A percentile compares a stretch with the other conserved stretches of the same genome.
Conservation (phyloP, 192 early-diverging fungal species). For the Rhizophagus clarus region DNA sequence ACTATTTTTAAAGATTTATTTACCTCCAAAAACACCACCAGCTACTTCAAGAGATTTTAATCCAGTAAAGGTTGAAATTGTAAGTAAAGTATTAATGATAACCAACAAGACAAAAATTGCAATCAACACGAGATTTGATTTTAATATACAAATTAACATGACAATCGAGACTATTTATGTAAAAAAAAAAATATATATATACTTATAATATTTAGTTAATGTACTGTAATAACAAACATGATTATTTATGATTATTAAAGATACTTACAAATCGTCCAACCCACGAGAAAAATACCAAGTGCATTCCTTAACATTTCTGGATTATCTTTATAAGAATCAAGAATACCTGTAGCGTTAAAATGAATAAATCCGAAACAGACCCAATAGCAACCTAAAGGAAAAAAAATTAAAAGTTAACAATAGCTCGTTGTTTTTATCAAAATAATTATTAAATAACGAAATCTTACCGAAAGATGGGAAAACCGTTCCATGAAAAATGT, state of each 20-base stretch:
- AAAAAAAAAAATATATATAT: background rate
- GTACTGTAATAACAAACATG: background rate
- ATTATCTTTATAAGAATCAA: slow-evolving; percentile 42
- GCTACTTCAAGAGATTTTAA: slow-evolving; percentile 16
- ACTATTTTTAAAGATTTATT: background rate
- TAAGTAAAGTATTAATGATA: slow-evolving; percentile 68
- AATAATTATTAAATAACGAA: background rate
- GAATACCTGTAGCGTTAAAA: slow-evolving; percentile 58
- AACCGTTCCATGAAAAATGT: slow-evolving; percentile 80
- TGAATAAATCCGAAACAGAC: slow-evolving; percentile 61
- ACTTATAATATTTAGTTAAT: too few relatives aligned
- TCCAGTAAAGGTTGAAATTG: slow-evolving; percentile 62
- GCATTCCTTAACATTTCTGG: slow-evolving; percentile 39
- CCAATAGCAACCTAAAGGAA: slow-evolving; percentile 62
- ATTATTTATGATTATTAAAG: background rate
- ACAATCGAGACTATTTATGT: slow-evolving; percentile 54
- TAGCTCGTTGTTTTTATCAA: background rate
- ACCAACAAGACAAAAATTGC: slow-evolving; percentile 66
- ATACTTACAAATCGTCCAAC: slow-evolving; percentile 26
- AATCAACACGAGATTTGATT: slow-evolving; percentile 64
- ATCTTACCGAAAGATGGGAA: slow-evolving; percentile 61
- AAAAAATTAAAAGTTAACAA: background rate
- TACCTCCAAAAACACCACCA: slow-evolving; percentile 67
- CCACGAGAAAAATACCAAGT: slow-evolving; percentile 66
- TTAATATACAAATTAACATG: slow-evolving; percentile 65